A percentile compares a stretch with the other conserved stretches of the same genome.
phyloP scores from a whole-genome alignment of 495 filamentous ascomycete genomes.

The Xylaria palmicola region DNA sequence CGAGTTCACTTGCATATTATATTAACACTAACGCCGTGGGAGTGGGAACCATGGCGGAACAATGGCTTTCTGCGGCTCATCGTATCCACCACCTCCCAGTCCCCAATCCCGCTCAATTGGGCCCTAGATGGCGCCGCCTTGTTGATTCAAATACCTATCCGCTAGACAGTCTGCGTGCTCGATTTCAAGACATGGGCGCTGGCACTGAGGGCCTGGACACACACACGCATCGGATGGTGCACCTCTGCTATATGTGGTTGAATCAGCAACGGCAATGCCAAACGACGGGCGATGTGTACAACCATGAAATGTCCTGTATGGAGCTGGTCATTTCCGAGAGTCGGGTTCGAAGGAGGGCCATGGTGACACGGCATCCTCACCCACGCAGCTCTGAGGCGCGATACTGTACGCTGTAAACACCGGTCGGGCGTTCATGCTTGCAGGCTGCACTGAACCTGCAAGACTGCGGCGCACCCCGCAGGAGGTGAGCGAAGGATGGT shows the following conservation, averaged over 20 bases:
- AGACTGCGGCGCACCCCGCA: background rate
- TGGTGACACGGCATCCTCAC: slow-evolving; percentile 10
- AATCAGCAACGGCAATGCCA: background rate
- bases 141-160: background rate
- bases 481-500: background rate
- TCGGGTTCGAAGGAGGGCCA: background rate
- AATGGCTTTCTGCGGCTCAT: slow-evolving; percentile 7
- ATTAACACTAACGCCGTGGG: background rate
- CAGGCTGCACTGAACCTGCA: background rate
- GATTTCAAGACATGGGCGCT: background rate
- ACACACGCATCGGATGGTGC: background rate
- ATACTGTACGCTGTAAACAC: background rate
- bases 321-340: slow-evolving; percentile 4
- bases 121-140: background rate
- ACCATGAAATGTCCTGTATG: background rate
- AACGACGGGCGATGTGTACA: background rate
- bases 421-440: background rate
- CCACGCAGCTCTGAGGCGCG: slow-evolving; percentile 3
- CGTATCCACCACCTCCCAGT: background rate
- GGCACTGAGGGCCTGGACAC: background rate
- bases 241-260: background rate
- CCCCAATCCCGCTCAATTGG: background rate
- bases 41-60: background rate
- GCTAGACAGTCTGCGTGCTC: background rate
- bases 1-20: slow-evolving; percentile 4